Evolutionary conservation across 108 stramenopile species (phyloP).

Genomic region (Nannochloropsis gaditana): DNA sequence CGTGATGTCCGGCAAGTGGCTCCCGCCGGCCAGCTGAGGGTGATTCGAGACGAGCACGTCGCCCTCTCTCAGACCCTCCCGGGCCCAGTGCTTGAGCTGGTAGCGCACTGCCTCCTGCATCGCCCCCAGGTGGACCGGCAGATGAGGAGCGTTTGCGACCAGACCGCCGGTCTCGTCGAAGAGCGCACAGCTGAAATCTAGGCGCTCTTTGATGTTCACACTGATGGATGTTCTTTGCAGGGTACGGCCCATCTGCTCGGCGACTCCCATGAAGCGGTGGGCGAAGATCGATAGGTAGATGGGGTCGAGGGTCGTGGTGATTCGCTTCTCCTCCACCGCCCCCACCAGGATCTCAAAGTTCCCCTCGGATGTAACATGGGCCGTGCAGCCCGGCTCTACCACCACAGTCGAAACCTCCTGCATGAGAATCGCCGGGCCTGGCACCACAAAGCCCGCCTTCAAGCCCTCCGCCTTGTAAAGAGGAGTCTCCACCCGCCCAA

Average conservation of each 20-base stretch:
- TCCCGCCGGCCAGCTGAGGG: conserved; percentile 90
- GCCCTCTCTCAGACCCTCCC: conserved; percentile 77
- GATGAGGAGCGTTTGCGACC: conserved; percentile 97
- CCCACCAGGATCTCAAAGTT: conserved; percentile 78
- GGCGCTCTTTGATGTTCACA: conserved; percentile 98
- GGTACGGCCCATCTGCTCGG: conserved; percentile 98
- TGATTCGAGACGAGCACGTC: conserved; percentile 96
- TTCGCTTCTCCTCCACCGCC: conserved; percentile 24
- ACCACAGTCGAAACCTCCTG: conserved; percentile 89
- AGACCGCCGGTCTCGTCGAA: conserved; percentile 88
- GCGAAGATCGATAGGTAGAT: conserved; percentile 46
- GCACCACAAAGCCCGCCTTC: conserved; percentile 65
- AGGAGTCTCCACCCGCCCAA: conserved; percentile 75
- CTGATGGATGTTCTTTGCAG: conserved; percentile 78
- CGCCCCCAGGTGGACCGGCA: conserved; percentile 96
- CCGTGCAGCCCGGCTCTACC: conserved; percentile 79
- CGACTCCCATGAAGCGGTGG: conserved; percentile 92
- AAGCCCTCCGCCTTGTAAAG: conserved; percentile 68
- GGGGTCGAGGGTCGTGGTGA: conserved; percentile 24
- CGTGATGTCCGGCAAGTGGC: conserved; percentile 89
- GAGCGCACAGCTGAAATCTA: conserved; percentile 92
- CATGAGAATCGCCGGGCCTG: conserved; percentile 86
- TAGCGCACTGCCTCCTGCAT: conserved; percentile 83
- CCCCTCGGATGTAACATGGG: conserved; percentile 74
- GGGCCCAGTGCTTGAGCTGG: conserved; percentile 76